These are phyloP conservation scores for Anthoceros angustus DNA, from an alignment of 225 moss, liverwort and hornwort genomes.

Conservation along the genomic window DNA sequence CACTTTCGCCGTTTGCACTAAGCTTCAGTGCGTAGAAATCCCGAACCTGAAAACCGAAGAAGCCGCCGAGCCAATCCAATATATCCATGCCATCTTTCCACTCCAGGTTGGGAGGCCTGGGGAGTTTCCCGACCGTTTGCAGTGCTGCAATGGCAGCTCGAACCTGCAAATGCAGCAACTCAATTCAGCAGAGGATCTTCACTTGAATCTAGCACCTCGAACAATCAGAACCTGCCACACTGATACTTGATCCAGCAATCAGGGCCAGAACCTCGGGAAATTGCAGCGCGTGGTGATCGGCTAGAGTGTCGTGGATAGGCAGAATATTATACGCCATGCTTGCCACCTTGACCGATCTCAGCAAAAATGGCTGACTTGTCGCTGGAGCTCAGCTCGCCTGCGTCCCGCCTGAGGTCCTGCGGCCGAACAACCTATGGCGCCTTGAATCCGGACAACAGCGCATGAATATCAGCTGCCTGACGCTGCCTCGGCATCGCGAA, in stretches of 20 bases:
- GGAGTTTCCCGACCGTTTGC: background rate
- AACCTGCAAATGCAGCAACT: background rate
- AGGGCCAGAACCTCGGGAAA: background rate
- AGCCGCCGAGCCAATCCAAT: background rate
- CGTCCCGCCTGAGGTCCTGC: too few species aligned
- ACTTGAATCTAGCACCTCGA: background rate
- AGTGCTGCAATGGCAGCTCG: background rate
- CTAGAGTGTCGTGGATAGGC: background rate
- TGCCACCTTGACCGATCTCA: background rate
- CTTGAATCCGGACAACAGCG: too few species aligned
- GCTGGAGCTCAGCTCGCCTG: too few species aligned
- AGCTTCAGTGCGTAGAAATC: background rate
- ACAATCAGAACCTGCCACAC: background rate
- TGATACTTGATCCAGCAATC: background rate
- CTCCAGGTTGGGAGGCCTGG: background rate
- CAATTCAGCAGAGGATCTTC: background rate
- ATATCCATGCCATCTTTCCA: slow-evolving; percentile 2
- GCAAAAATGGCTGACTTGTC: too few species aligned
- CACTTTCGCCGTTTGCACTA: background rate
- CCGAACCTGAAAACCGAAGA: background rate
- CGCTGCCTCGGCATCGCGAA: too few species aligned
- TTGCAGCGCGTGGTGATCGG: background rate
- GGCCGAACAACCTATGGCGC: too few species aligned
- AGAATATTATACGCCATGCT: background rate
- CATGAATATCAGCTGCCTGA: too few species aligned